Percentiles rank a stretch among this genome's conserved stretches.
phyloP scores from a whole-genome alignment of 2,329 filamentous ascomycete species.

The Penicillium griseofulvum region DNA sequence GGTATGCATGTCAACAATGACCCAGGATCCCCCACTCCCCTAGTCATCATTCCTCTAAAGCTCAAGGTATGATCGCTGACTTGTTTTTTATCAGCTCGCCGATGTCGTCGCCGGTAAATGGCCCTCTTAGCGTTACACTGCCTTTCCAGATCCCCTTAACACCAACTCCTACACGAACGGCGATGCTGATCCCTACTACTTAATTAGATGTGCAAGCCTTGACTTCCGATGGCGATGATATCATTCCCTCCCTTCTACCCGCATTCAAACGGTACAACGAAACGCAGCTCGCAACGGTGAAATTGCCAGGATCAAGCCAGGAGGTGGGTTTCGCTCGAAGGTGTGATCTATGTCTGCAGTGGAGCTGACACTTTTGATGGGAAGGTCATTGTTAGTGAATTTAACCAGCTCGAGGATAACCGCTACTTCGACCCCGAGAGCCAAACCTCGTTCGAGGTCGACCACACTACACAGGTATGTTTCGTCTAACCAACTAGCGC shows the following conservation, averaged over 20 bases:
- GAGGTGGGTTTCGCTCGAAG: constrained; percentile 54
- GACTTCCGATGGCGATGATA: constrained; percentile 64
- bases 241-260: constrained; percentile 70
- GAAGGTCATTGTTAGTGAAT: constrained; percentile 74
- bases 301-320: constrained; percentile 81
- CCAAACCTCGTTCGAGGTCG: constrained; percentile 82
- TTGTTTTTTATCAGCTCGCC: constrained; percentile 60
- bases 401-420: constrained; percentile 76
- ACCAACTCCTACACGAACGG: constrained; percentile 12
- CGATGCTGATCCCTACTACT: constrained; percentile 16
- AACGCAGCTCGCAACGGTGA: constrained; percentile 83
- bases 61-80: constrained; percentile 30
- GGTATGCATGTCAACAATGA: constrained; percentile 53
- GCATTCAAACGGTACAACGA: constrained; percentile 96
- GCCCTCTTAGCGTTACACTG: constrained; percentile 17
- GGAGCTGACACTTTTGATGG: constrained; percentile 1
- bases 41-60: constrained; percentile 2
- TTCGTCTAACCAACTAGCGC: not conserved
- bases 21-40: not conserved
- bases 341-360: not conserved
- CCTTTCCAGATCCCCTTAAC: constrained; percentile 3
- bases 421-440: constrained; percentile 89
- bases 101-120: constrained; percentile 79
- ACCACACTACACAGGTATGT: constrained; percentile 73
- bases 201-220: constrained; percentile 81